Evolutionary conservation across 1,139 yeast species (phyloP), one percentile per base, ranked within the genome.

Genomic region (Geotrichum aggregatum): DNA sequence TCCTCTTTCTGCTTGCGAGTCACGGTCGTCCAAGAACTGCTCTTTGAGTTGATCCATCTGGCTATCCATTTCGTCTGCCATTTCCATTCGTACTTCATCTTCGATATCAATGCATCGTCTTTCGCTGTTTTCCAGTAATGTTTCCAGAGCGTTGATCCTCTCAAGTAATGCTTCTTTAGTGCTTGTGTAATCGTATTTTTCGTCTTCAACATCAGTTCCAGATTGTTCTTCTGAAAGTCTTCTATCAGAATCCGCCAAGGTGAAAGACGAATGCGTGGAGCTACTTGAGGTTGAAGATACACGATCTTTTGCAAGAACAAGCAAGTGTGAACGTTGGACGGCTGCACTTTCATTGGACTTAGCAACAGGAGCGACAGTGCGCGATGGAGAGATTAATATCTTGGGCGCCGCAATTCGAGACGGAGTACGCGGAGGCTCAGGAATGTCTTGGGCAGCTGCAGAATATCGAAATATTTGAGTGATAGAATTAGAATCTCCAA

Each of bases 401-500:
- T 16, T 26, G 14, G 24, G 11, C 1, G 6, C 30, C 6, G 8
- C 3, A 13, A 41, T 19, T 31, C 50, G 50, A n/a, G 42, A 22
- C 35, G 56, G 41, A 48, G 56, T 21, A 59, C 60, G 16, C 58
- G 54, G 41, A 6, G 65, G 64, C 3, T 63, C 59, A 0, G 60
- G 54, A 19, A 66, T 61, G 13, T 66, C 66, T 13, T 66, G 56
- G 1, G 70, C 71, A 42, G 73, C 68, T 21, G 74, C 69, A 2
- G 74, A 66, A 50, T 73, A 74, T 48, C 74, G 59, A 49, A 75
- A 62, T 21, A 75, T 71, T 57, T 74, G 77, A n/a, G 79, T 66
- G 40, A 81, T 78, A 8, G 82, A 77, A 13, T 83, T 82, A 26
- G 81, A 80, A 50, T 68, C 70, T 22, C 84, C 85, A 58, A 76